Base-by-base conservation (phyloP, 805 yeast genomes). In the Grigorovia jiainica region DNA sequence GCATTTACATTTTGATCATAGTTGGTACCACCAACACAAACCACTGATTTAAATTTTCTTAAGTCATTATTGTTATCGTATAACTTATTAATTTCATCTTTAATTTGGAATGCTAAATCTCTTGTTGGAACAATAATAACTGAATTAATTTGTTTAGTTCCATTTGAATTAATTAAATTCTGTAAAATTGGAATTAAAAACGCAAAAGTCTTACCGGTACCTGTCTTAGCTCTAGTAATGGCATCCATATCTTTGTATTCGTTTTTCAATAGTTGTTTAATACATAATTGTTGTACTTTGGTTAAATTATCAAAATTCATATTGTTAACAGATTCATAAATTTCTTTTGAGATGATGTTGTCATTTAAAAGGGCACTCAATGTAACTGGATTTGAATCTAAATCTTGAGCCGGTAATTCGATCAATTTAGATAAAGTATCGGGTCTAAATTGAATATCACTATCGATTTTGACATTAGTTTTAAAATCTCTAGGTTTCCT, bases 121-220 rank as follows among this genome's bases (percentile, higher is more conserved):
- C 97, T 76, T 6, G 96, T 87, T 37, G 97, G 97, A 3, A 90
- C 82, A 42, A 87, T 73, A 19, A 87, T 75, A 44, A 89, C 72
- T 25, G 87, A 70, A 48, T 73, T 68, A 16, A 77, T 81, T 45
- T 63, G 59, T 5, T 59, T 55, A 15, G 50, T 45, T 13, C 57
- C 62, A 3, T 45, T 44, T 38, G 50, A 57, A 44, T 50, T 66
- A 49, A 55, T 65, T 63, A 55, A 66, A 49, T 75, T 72, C 55
- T 86, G 82, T 36, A 86, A 65, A 10, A 84, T 65, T 2, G 96
- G 96, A 34, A 89, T 68, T 46, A 89, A 81, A 60, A 86, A 87
- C 0, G 96, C 94, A 47, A 84, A 76, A 0, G 97, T 87, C 61
- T 87, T 87, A 55, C 97, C 97, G 2, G 97, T 87, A 59, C 97